Base-by-base conservation (phyloP, 2,329 filamentous ascomycete genomes). In the Apiospora koreana region DNA sequence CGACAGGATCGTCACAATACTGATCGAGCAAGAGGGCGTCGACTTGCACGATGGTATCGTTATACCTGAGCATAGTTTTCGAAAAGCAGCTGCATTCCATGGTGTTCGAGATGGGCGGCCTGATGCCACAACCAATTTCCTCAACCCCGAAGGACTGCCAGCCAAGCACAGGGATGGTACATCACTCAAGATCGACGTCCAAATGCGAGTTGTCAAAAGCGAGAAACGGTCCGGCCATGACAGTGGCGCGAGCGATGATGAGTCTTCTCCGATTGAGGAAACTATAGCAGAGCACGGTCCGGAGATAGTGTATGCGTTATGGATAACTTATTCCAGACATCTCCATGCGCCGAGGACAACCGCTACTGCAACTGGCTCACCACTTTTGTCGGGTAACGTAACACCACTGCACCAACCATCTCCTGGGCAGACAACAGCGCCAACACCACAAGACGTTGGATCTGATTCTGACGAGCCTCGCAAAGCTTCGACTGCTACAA, bases 251-350 rank as follows among this genome's bases (percentile, higher is more conserved):
- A 79, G 77, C 54, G 77, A 79, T 21, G 77, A 79, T 35, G 77
- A 77, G 50, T 74, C 76, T 80, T 74, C 82, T 80, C 64, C 69
- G 18, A 77, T 77, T 16, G 81, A 81, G 43, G 80, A 81, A n/a
- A 77, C 84, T 10, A 86, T 88, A n/a, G 80, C 86, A 14, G 81
- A 85, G 42, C 78, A 83, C 3, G 85, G 87, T 72, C 89, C 91
- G 21, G 94, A 98, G 79, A 88, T 97, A 72, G 94, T 98, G 0
- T 98, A 95, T 83, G 96, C 96, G 14, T 83, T 99, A 41, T 99
- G 96, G 96, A 92, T 99, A 74, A 98, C 95, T 1, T 99, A 98
- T 79, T 98, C 95, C 23, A 89, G 95, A 72, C 94, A 98, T 77
- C 86, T 98, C 16, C 96, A 99, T 79, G 92, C 93, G 21, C 87